Evolutionary conservation across 208 protist genomes (phyloP), one percentile per base, ranked within the genome.

Genomic region (Leishmania aethiopica): DNA sequence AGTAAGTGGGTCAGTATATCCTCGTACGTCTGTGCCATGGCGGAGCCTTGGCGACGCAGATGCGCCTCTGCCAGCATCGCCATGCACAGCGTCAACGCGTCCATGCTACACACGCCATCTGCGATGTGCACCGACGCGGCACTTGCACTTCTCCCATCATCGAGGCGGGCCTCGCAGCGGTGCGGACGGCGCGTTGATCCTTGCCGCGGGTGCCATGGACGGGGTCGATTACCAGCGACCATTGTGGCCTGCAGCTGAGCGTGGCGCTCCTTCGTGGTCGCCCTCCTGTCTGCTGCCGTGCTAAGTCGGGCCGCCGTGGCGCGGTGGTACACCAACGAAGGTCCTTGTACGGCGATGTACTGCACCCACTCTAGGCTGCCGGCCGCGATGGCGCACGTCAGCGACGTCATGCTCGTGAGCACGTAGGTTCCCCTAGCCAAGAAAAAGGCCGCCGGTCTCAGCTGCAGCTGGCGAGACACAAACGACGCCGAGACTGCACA

Each of bases 311-410:
- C 82, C 28, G 92, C 86, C 51, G 85, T 86, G 17, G 90, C 90
- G 57, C 86, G 79, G 83, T 91, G 85, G 76, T 90, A 88, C n/a
- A 82, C 80, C 37, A 91, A 84, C 35, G 93, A 85, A 0, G 89
- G 85, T 19, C 85, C 84, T 42, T 83, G 88, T 28, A 88, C 86
- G 42, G 86, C 62, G 35, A 96, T 77, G 76, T 92, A 91, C 79
- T 90, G 88, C 79, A 94, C 91, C 93, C 93, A 96, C 67, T 91
- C 86, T 5, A 92, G 80, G 35, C 85, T 89, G 47, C 91, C 91
- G 11, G 91, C 84, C 15, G 86, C 87, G 25, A 96, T 82, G 66
- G 93, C 93, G 57, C 86, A 94, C 1, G 89, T 86, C 64, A 96
- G 85, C 13, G 93, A 80, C 2, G 93, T 94, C 80, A 89, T 74